Evolutionary conservation across 768 basidiomycete genomes (phyloP).

Genomic region (Leccinum boreale): DNA sequence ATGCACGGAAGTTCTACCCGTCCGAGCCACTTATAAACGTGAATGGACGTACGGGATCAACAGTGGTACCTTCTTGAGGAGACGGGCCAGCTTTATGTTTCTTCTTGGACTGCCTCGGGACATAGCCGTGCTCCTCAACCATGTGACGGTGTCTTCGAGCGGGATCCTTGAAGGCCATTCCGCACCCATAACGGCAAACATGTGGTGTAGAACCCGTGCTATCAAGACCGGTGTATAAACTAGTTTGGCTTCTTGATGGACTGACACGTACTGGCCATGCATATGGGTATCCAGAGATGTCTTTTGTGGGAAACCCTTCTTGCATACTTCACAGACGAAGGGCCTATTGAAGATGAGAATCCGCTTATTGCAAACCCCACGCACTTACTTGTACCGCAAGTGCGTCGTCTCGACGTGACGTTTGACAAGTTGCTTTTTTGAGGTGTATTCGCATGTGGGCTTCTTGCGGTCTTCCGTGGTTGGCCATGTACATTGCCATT

Average conservation of each 20-base stretch:
- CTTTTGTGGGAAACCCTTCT: constrained; percentile 56
- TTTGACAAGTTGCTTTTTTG: constrained; percentile 66
- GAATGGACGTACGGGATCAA: constrained; percentile 32
- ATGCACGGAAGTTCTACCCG: constrained; percentile 14
- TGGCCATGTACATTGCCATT: constrained; percentile 42
- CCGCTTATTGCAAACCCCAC: constrained; percentile 4
- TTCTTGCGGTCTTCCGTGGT: constrained; percentile 32
- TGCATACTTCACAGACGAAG: constrained; percentile 50
- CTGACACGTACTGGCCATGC: constrained; percentile 45
- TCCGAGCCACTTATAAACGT: constrained; percentile 30
- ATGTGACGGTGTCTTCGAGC: constrained; percentile 62
- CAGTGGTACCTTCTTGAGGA: constrained; percentile 22
- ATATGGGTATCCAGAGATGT: constrained; percentile 57
- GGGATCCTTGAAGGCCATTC: constrained; percentile 58
- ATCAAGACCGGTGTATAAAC: constrained; percentile 12
- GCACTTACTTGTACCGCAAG: constrained; percentile 53
- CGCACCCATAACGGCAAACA: constrained; percentile 49
- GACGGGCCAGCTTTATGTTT: constrained; percentile 39
- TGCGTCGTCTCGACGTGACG: constrained; percentile 65
- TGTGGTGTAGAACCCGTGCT: constrained; percentile 60
- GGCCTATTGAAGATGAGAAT: constrained; percentile 37
- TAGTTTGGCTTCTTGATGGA: not conserved
- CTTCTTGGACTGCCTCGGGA: constrained; percentile 44
- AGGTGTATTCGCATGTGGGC: constrained; percentile 39
- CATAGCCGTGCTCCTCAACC: constrained; percentile 48